Percentiles rank a stretch among this genome's conserved stretches.
Conservation (phyloP, 306 rosid species). For the Quercus parvula region DNA sequence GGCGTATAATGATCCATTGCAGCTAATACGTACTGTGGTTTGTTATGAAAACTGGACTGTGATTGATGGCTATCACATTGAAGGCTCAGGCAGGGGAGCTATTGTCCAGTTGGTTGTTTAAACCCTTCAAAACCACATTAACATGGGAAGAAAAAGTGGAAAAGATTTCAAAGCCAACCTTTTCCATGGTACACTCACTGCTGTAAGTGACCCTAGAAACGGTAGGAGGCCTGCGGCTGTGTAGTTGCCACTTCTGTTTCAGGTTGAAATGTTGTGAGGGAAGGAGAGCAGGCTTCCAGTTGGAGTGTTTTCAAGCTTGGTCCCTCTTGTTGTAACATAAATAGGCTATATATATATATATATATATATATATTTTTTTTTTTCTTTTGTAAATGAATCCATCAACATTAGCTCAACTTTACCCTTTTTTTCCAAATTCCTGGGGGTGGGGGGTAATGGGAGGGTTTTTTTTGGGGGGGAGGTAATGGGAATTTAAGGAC, state of each 20-base stretch:
- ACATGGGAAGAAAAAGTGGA: constrained; percentile 32
- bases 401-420: background rate
- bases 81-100: constrained; percentile 32
- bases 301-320: background rate
- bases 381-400: background rate
- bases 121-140: constrained; percentile 25
- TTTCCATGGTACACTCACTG: constrained; percentile 57
- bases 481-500: no score
- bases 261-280: background rate
- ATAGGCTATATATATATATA: background rate
- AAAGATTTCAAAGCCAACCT: constrained; percentile 13
- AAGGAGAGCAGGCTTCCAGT: background rate
- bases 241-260: constrained; percentile 19
- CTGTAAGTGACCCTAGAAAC: constrained; percentile 84
- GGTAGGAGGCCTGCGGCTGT: constrained; percentile 72
- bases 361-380: no score
- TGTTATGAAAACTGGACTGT: constrained; percentile 61
- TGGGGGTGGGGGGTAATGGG: no score
- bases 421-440: no score
- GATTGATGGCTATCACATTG: constrained; percentile 55
- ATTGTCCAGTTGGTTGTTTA: constrained; percentile 73
- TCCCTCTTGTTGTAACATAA: background rate
- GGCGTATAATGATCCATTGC: constrained; percentile 20
- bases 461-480: no score
- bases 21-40: constrained; percentile 71